Percentiles rank a stretch among this genome's conserved stretches.
Evolutionary conservation across 78 protist genomes (phyloP).

Genomic region (Dictyostelium capitatum): DNA sequence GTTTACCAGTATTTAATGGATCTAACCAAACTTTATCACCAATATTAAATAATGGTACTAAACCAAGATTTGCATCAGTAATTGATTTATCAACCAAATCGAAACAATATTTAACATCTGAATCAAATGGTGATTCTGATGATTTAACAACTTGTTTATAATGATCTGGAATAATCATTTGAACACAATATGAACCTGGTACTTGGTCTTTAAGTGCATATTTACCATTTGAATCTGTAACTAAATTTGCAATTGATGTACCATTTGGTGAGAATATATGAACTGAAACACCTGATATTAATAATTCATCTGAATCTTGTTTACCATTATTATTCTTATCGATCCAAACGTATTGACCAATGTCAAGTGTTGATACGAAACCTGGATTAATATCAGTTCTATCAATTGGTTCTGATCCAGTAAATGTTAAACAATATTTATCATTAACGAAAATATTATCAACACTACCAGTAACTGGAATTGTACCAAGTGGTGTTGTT

Average conservation of each 20-base stretch:
- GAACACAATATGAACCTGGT: conserved; percentile 32
- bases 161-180: background rate
- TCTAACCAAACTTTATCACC: conserved; percentile 14
- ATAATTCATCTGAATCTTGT: conserved; percentile 15
- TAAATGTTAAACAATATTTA: background rate
- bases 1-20: background rate
- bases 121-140: conserved; percentile 1
- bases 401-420: background rate
- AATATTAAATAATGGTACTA: background rate
- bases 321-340: conserved; percentile 3
- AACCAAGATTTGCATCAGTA: conserved; percentile 5
- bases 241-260: background rate
- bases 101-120: conserved; percentile 5
- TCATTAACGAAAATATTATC: background rate
- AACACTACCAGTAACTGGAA: conserved; percentile 1
- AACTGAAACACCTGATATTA: conserved; percentile 1
- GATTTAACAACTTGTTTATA: background rate
- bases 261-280: conserved; percentile 17
- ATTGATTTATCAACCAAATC: background rate
- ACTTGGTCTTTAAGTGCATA: background rate
- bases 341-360: conserved; percentile 23
- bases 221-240: conserved; percentile 14
- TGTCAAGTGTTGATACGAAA: background rate
- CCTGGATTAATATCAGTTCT: conserved; percentile 25
- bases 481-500: background rate